Percentiles rank a stretch among this genome's conserved stretches.
Evolutionary conservation across 352 stramenopile species (phyloP).

Genomic region (Phytophthora hybrid): DNA sequence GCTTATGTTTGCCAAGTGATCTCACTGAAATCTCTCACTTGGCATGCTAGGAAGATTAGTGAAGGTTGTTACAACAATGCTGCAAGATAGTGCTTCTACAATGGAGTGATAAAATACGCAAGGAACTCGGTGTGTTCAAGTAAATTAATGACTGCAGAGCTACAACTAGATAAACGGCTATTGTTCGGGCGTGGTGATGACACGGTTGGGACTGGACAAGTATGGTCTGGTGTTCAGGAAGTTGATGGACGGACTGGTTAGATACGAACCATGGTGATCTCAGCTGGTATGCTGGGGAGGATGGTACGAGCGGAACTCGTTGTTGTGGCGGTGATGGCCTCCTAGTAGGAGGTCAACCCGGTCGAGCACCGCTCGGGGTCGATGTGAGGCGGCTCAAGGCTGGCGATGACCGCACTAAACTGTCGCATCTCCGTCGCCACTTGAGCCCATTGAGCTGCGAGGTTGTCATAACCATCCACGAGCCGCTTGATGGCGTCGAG

Average conservation of each 20-base stretch:
- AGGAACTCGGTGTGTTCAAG: no score
- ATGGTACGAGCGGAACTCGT: neutral
- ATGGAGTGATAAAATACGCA: no score
- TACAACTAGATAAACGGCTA: no score
- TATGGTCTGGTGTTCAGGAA: no score
- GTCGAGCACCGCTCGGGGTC: neutral
- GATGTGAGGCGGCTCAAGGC: slow-evolving; percentile 2
- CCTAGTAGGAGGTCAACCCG: neutral
- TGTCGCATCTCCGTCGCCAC: slow-evolving; percentile 14
- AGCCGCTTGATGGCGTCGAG: slow-evolving; percentile 18
- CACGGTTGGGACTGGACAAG: no score
- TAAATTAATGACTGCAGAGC: no score
- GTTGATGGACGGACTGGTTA: neutral
- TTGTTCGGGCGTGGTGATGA: no score
- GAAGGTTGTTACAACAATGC: no score
- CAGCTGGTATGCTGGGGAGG: neutral
- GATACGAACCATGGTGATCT: neutral
- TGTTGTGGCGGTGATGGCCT: neutral
- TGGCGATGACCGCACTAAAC: slow-evolving; percentile 14
- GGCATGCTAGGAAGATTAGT: no score
- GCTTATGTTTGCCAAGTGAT: no score
- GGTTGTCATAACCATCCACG: slow-evolving; percentile 14
- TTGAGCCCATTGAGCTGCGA: slow-evolving; percentile 26
- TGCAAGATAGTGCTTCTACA: no score
- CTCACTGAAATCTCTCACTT: no score